Evolutionary conservation across 1,139 yeast species (phyloP).

Genomic region (Hemisphaericaspora xylanilytica): DNA sequence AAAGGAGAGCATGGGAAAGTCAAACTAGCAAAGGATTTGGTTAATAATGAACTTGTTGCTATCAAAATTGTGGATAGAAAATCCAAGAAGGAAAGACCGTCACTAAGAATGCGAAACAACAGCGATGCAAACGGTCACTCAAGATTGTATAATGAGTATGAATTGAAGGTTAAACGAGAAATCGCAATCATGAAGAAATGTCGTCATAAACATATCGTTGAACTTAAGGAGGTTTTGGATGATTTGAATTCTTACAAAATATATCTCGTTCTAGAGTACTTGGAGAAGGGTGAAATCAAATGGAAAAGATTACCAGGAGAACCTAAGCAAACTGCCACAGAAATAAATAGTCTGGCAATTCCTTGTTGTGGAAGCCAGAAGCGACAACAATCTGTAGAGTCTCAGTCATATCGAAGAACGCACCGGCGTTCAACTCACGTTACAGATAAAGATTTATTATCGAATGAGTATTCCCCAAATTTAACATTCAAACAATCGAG

Average conservation of each 20-base stretch:
- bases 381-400: neutral
- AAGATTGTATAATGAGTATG: conserved; percentile 34
- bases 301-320: conserved; percentile 58
- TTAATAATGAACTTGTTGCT: conserved; percentile 75
- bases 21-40: conserved; percentile 77
- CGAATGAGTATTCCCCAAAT: conserved; percentile 52
- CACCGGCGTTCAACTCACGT: conserved; percentile 10
- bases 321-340: conserved; percentile 3
- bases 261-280: conserved; percentile 84
- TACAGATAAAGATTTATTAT: conserved; percentile 36
- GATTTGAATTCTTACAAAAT: conserved; percentile 82
- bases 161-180: conserved; percentile 79
- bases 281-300: conserved; percentile 87
- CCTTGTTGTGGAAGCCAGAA: conserved; percentile 36
- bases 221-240: conserved; percentile 84
- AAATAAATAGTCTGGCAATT: conserved; percentile 19
- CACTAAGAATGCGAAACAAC: conserved; percentile 46
- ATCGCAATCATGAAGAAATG: conserved; percentile 96
- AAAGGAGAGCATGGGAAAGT: conserved; percentile 98
- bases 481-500: conserved; percentile 66
- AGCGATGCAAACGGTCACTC: conserved; percentile 13
- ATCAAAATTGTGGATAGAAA: conserved; percentile 87
- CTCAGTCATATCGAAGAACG: conserved; percentile 6
- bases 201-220: conserved; percentile 86
- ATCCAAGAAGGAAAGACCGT: conserved; percentile 53